Evolutionary conservation across 257 asterid genomes (phyloP).

Genomic region (Marsdenia floribunda): DNA sequence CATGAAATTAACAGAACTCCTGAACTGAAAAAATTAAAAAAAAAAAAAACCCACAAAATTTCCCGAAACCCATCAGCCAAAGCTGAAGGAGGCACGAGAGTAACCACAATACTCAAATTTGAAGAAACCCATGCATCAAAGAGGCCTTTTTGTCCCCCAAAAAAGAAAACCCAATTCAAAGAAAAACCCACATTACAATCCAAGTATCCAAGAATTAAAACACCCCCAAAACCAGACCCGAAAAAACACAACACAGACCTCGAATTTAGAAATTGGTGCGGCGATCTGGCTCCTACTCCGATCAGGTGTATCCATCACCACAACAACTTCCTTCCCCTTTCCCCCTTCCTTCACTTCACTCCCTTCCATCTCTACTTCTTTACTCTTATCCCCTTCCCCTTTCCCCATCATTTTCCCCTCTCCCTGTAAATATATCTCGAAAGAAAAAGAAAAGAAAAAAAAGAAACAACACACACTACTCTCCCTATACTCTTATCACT

Average conservation of each 20-base stretch:
- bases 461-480: slow-evolving; percentile 15
- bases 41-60: not conserved
- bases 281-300: slow-evolving; percentile 78
- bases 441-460: not conserved
- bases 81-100: slow-evolving; percentile 1
- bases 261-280: slow-evolving; percentile 52
- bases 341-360: too few species aligned
- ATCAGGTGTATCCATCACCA: slow-evolving; percentile 87
- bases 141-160: slow-evolving; percentile 12
- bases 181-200: slow-evolving; percentile 10
- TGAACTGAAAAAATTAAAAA: not conserved
- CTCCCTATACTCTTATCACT: slow-evolving; percentile 15
- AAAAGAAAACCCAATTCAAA: not conserved
- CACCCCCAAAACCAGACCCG: not conserved
- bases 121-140: slow-evolving; percentile 28
- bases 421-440: slow-evolving; percentile 4
- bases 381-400: slow-evolving; percentile 3
- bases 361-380: slow-evolving; percentile 12
- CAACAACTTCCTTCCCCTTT: slow-evolving; percentile 35
- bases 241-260: slow-evolving; percentile 38
- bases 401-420: slow-evolving; percentile 18
- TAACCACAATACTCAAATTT: slow-evolving; percentile 3
- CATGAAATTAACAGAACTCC: not conserved
- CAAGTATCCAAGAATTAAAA: not conserved
- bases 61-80: not conserved